Percentiles rank a stretch among this genome's conserved stretches.
phyloP scores from a whole-genome alignment of 331 rosid genomes.

The Dryas integrifolia region DNA sequence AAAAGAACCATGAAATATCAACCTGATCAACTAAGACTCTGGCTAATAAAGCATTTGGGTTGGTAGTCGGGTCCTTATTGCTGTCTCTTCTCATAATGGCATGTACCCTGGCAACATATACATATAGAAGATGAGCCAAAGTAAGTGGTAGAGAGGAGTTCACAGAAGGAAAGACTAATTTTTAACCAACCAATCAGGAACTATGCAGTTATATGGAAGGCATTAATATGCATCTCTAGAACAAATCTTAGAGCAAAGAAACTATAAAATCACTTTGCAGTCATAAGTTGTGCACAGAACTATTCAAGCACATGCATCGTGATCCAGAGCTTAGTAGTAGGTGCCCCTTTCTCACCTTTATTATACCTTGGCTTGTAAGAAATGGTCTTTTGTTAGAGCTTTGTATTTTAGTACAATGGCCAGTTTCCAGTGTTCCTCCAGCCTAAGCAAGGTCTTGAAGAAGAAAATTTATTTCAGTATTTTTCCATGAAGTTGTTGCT shows the following conservation, averaged over 20 bases:
- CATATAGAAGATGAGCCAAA: conserved; percentile 15
- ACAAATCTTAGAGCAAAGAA: neutral
- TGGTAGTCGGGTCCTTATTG: conserved; percentile 52
- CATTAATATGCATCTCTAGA: neutral
- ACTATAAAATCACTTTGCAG: neutral
- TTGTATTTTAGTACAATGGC: no score
- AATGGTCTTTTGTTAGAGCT: neutral
- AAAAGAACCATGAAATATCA: conserved; percentile 11
- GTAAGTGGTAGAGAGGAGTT: neutral
- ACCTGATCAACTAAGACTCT: conserved; percentile 69
- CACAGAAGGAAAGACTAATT: neutral
- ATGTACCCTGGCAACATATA: conserved; percentile 61
- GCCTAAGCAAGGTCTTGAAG: no score
- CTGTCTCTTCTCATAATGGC: conserved; percentile 67
- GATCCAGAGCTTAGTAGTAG: neutral
- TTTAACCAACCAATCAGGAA: neutral
- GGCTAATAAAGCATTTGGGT: conserved; percentile 65
- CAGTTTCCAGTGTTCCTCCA: no score
- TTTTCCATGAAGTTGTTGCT: no score
- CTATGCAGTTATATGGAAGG: neutral
- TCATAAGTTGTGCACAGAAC: neutral
- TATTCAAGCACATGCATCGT: neutral
- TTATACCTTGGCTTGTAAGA: neutral
- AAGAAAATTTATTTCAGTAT: no score
- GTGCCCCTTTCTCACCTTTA: neutral